These are phyloP conservation scores for Russula emetica DNA, from an alignment of 768 basidiomycete species.

Conservation along the genomic window DNA sequence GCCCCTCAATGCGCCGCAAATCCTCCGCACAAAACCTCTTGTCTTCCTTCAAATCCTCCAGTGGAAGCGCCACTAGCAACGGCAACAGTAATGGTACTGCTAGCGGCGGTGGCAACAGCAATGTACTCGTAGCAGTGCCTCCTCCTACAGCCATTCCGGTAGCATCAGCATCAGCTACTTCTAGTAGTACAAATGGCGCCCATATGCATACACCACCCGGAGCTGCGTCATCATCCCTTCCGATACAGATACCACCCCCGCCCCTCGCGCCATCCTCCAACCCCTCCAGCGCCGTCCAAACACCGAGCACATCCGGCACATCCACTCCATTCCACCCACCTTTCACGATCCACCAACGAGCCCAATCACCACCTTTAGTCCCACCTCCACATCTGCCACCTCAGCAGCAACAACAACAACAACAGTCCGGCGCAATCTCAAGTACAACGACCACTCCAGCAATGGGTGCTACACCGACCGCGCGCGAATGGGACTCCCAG, in stretches of 20 bases:
- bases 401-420: background rate
- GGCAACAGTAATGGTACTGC: background rate
- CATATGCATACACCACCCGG: background rate
- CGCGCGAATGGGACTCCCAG: constrained; percentile 69
- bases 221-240: background rate
- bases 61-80: background rate
- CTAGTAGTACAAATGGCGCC: background rate
- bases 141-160: background rate
- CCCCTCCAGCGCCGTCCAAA: constrained; percentile 24
- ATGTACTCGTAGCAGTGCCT: no score
- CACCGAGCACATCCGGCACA: constrained; percentile 27
- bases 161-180: background rate
- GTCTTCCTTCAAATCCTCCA: constrained; percentile 56
- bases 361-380: constrained; percentile 24
- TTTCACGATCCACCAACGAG: constrained; percentile 10
- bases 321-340: constrained; percentile 30
- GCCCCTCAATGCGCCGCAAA: constrained; percentile 75
- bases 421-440: background rate
- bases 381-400: background rate
- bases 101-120: background rate
- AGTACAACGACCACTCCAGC: background rate
- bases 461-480: constrained; percentile 19
- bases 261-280: constrained; percentile 15
- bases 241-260: background rate
- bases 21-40: constrained; percentile 82